Conservation (phyloP, 2,329 filamentous ascomycete species). For the Eutypa lata region DNA sequence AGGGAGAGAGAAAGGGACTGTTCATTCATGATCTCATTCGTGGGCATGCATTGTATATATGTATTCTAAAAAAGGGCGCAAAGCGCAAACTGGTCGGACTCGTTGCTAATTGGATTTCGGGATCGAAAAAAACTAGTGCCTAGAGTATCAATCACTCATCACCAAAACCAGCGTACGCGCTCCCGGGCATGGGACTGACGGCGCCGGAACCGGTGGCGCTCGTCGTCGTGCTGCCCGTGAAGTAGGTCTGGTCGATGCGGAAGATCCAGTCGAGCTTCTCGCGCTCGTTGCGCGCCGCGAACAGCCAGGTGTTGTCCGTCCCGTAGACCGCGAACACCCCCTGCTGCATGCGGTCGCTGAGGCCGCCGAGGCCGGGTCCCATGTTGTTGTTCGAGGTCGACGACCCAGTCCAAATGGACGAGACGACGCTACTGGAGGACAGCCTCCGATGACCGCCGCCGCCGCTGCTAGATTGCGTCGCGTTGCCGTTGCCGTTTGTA, state of each 20-base stretch:
- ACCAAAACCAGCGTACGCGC: background rate
- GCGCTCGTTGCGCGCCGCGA: conserved; percentile 81
- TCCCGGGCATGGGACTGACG: conserved; percentile 12
- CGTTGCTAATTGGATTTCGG: background rate
- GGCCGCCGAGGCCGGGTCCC: conserved; percentile 46
- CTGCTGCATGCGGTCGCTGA: conserved; percentile 58
- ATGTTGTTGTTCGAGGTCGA: conserved; percentile 31
- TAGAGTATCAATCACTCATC: background rate
- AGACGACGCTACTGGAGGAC: conserved; percentile 50
- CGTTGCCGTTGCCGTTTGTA: conserved; percentile 32
- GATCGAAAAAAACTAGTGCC: too few species aligned
- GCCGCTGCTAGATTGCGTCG: conserved; percentile 39
- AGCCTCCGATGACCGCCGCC: conserved; percentile 45
- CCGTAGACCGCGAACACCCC: conserved; percentile 94
- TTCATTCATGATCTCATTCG: background rate
- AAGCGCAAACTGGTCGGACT: background rate
- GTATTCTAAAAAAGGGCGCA: background rate
- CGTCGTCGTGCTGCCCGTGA: conserved; percentile 33
- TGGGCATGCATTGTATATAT: background rate
- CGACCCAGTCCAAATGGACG: conserved; percentile 52
- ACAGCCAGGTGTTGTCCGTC: conserved; percentile 91
- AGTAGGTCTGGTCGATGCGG: conserved; percentile 80
- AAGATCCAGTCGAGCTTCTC: conserved; percentile 98
- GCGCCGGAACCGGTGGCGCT: conserved; percentile 34
- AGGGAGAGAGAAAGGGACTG: background rate